phyloP scores from a whole-genome alignment of 2,329 filamentous ascomycete genomes.

The Tolypocladium amazonense region DNA sequence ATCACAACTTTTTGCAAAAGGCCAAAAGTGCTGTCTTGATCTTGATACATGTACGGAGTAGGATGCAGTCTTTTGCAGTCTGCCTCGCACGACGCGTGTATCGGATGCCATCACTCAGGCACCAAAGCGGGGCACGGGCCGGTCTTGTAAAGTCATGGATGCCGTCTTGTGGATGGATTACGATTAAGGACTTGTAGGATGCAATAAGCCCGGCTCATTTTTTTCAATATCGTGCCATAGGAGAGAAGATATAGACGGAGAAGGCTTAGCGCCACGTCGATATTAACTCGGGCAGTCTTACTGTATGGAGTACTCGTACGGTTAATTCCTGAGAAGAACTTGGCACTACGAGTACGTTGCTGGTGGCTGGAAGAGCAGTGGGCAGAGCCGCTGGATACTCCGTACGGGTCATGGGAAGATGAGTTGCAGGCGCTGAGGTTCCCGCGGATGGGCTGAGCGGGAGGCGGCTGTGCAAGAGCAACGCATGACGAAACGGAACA shows the following conservation, averaged over 20 bases:
- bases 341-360: no score
- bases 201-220: neutral
- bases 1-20: neutral
- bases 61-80: neutral
- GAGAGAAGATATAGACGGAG: neutral
- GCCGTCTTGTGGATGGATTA: neutral
- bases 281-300: neutral
- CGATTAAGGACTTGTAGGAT: no score
- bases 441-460: neutral
- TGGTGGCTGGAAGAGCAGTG: neutral
- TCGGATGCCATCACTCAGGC: neutral
- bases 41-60: neutral
- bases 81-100: neutral
- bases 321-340: no score
- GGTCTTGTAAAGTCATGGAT: neutral
- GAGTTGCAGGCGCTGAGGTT: neutral
- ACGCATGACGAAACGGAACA: neutral
- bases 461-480: neutral
- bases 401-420: neutral
- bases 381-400: neutral
- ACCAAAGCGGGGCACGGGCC: neutral
- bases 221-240: neutral
- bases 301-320: no score
- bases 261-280: neutral
- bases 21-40: neutral